These are phyloP conservation scores for Porodaedalea pini DNA, from an alignment of 1,284 basidiomycete genomes.

Conservation along the genomic window DNA sequence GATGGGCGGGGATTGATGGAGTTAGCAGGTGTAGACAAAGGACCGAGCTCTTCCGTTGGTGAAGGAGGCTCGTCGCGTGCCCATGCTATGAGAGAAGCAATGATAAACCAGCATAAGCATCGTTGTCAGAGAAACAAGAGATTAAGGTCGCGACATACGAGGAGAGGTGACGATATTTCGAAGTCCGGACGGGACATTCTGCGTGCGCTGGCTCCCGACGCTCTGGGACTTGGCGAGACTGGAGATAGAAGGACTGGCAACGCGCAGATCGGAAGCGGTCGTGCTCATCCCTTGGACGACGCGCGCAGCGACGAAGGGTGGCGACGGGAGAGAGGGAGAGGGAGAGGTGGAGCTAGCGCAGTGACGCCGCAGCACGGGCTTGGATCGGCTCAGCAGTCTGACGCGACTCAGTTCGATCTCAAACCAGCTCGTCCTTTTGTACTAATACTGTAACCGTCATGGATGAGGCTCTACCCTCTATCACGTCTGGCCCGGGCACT, in stretches of 20 bases:
- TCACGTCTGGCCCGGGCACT: constrained; percentile 47
- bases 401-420: not conserved
- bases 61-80: constrained; percentile 78
- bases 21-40: constrained; percentile 25
- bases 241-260: constrained; percentile 33
- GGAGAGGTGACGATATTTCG: constrained; percentile 64
- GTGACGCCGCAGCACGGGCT: too few relatives aligned
- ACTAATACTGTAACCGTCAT: constrained; percentile 24
- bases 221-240: constrained; percentile 42
- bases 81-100: constrained; percentile 54
- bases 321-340: not conserved
- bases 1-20: constrained; percentile 23
- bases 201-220: constrained; percentile 39
- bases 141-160: constrained; percentile 45
- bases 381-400: too few relatives aligned
- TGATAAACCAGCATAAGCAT: not conserved
- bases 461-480: constrained; percentile 55
- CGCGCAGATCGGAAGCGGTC: constrained; percentile 20
- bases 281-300: constrained; percentile 21
- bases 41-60: constrained; percentile 43
- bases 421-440: constrained; percentile 10
- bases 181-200: constrained; percentile 35
- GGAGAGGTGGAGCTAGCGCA: not conserved
- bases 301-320: not conserved
- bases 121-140: constrained; percentile 1